Base-by-base conservation (phyloP, 768 basidiomycete genomes). In the Phallus indusiatus region DNA sequence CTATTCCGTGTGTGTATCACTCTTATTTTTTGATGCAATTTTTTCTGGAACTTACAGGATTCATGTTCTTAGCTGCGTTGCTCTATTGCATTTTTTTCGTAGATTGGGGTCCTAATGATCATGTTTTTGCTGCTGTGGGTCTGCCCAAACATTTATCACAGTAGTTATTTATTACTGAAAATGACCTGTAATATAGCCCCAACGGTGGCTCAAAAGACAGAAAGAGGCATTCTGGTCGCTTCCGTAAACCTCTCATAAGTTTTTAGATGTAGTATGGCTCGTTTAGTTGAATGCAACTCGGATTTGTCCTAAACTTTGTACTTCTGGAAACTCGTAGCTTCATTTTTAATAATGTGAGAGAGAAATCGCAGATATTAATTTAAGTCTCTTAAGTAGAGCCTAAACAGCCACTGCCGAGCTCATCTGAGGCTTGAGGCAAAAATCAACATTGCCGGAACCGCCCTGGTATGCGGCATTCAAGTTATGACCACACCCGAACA, bases 401-500 rank as follows among this genome's bases (percentile, higher is more conserved):
- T 3, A 28, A 28, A 28, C 28, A 28, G 28, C n/a, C n/a, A n/a
- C n/a, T n/a, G n/a, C n/a, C n/a, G n/a, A n/a, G n/a, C n/a, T n/a
- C n/a, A n/a, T n/a, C n/a, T n/a, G n/a, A n/a, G n/a, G n/a, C n/a
- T n/a, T n/a, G n/a, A n/a, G n/a, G 42, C 42, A 42, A 42, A 10
- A 42, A 11, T 10, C 42, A 42, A 42, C 14, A 42, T n/a, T 42
- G 42, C 12, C 42, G 42, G 5, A 2, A 4, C n/a, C n/a, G 42
- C 42, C 14, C n/a, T 42, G 14, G 2, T 14, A 42, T 42, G 22
- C 20, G 49, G 16, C 47, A 33, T n/a, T 21, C 21, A 33, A 33
- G 4, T 52, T 24, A 49, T 54, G 53, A 21, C 52, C 53, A 46
- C 53, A 47, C 51, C 50, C 47, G 57, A 64, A 14, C 89, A 90